A percentile compares a stretch with the other conserved stretches of the same genome.
Conservation (phyloP, 1,139 yeast species). For the Magnusiomyces sp. region DNA sequence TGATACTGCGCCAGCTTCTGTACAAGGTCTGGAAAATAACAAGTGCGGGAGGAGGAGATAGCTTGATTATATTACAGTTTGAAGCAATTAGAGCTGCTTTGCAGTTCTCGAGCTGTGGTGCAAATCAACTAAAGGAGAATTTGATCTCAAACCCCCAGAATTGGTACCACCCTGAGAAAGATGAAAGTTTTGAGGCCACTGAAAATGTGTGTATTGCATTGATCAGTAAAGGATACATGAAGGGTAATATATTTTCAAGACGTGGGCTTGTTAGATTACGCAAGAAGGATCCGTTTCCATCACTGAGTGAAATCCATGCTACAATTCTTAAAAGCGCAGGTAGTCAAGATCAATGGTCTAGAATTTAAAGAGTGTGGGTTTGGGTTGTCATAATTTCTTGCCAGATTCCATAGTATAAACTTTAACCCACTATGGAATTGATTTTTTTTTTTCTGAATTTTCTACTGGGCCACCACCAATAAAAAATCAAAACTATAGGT, state of each 20-base stretch:
- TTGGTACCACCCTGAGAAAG: conserved; percentile 16
- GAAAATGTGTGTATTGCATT: conserved; percentile 32
- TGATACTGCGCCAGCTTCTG: conserved; percentile 28
- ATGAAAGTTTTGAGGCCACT: conserved; percentile 21
- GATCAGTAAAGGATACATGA: conserved; percentile 31
- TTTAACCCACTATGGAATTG: too few species aligned
- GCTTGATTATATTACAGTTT: not conserved
- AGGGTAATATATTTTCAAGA: conserved; percentile 30
- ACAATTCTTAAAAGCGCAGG: too few species aligned
- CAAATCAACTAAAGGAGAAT: not conserved
- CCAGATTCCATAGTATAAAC: too few species aligned
- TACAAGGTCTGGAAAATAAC: conserved; percentile 6
- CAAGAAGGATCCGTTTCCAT: conserved; percentile 23
- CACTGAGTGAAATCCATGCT: conserved; percentile 18
- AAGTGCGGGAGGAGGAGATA: not conserved
- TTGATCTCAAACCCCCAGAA: not conserved
- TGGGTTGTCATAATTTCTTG: too few species aligned
- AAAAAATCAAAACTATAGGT: too few species aligned
- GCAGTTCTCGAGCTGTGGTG: conserved; percentile 3
- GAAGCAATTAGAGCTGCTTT: conserved; percentile 11
- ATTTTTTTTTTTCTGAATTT: too few species aligned
- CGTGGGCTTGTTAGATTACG: conserved; percentile 22
- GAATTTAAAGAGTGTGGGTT: too few species aligned
- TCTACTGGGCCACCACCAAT: too few species aligned
- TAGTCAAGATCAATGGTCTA: too few species aligned